These are phyloP conservation scores for Pyracantha coccinea DNA, from an alignment of 331 rosid species.

Conservation along the genomic window DNA sequence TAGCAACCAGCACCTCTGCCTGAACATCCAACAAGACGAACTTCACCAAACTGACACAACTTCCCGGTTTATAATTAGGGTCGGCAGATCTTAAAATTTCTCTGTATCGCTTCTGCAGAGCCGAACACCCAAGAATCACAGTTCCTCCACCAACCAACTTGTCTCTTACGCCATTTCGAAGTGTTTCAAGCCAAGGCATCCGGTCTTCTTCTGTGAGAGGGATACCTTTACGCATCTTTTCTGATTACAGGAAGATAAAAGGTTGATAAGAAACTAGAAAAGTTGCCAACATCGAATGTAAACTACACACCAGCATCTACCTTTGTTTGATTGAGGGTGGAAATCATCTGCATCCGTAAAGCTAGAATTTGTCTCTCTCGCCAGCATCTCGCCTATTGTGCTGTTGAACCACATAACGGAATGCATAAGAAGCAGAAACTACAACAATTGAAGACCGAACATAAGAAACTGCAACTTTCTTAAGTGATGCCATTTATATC, in stretches of 20 bases:
- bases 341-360: conserved; percentile 87
- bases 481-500: background rate
- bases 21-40: conserved; percentile 67
- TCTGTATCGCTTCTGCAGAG: conserved; percentile 59
- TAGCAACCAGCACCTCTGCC: conserved; percentile 44
- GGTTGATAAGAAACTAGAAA: background rate
- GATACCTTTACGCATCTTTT: conserved; percentile 62
- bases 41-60: conserved; percentile 29
- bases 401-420: conserved; percentile 32
- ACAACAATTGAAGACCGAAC: background rate
- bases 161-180: conserved; percentile 30
- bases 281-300: background rate
- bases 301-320: conserved; percentile 11
- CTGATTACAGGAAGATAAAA: conserved; percentile 23
- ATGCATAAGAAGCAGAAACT: background rate
- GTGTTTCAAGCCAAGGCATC: conserved; percentile 73
- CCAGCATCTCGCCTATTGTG: conserved; percentile 67
- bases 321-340: conserved; percentile 74
- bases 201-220: conserved; percentile 73
- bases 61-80: conserved; percentile 35
- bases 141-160: conserved; percentile 14
- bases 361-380: conserved; percentile 30
- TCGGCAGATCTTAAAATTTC: conserved; percentile 69
- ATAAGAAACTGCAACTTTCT: background rate
- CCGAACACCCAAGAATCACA: conserved; percentile 70